Evolutionary conservation across 2,329 filamentous ascomycete species (phyloP).

Genomic region (Aureobasidium zeae): DNA sequence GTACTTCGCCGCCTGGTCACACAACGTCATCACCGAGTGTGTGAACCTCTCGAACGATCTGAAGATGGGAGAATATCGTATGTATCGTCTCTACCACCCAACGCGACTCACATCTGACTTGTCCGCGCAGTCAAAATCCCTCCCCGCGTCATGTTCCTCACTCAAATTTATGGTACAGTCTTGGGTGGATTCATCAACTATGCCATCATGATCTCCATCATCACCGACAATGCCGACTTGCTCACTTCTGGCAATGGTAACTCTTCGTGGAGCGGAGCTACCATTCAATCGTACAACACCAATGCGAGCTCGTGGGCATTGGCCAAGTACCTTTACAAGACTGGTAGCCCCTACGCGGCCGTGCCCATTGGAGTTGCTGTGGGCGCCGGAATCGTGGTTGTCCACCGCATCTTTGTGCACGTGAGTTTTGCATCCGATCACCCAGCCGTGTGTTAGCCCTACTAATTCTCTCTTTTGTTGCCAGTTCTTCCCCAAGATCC

Average conservation of each 20-base stretch:
- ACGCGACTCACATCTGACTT: not conserved
- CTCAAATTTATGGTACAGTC: constrained; percentile 48
- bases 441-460: no score
- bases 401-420: constrained; percentile 35
- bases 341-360: constrained; percentile 25
- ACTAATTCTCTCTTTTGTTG: no score
- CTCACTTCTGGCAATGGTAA: constrained; percentile 40
- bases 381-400: constrained; percentile 36
- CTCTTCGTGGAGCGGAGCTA: constrained; percentile 45
- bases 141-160: constrained; percentile 46
- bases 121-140: constrained; percentile 41
- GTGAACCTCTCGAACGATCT: constrained; percentile 45
- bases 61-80: constrained; percentile 52
- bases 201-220: constrained; percentile 47
- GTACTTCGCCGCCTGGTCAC: constrained; percentile 52
- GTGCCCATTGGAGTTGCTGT: constrained; percentile 38
- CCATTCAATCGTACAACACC: constrained; percentile 36
- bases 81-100: constrained; percentile 18
- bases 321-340: constrained; percentile 45
- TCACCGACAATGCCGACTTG: constrained; percentile 40
- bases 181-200: constrained; percentile 48
- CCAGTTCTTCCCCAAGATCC: constrained; percentile 42
- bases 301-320: constrained; percentile 30
- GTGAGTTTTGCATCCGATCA: no score
- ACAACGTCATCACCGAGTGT: constrained; percentile 45